Conservation (phyloP, 116 monocot genomes). For the Phalaenopsis hybrid region DNA sequence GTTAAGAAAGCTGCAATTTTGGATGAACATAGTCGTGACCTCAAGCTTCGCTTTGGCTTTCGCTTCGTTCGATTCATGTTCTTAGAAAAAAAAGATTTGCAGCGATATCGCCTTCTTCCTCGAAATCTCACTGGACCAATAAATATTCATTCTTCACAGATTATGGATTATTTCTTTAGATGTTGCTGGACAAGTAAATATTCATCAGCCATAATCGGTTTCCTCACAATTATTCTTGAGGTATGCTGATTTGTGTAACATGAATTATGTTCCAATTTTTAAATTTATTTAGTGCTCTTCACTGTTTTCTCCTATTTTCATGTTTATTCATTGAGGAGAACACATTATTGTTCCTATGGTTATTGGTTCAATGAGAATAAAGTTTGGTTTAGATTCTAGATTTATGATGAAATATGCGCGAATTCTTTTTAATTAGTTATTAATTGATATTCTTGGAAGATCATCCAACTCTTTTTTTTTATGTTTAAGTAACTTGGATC, state of each 20-base stretch:
- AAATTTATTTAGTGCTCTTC: background rate
- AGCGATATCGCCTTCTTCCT: background rate
- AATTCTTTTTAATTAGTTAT: background rate
- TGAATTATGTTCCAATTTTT: conserved; percentile 19
- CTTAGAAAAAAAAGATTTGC: background rate
- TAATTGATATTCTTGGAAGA: too few relatives aligned
- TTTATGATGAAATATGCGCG: background rate
- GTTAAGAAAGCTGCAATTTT: conserved; percentile 11
- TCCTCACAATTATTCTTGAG: conserved; percentile 6
- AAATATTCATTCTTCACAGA: too few relatives aligned
- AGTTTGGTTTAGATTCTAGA: background rate
- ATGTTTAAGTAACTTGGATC: background rate
- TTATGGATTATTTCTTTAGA: too few relatives aligned
- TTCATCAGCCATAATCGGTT: conserved; percentile 9
- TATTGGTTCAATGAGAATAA: conserved; percentile 2
- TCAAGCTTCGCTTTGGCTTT: background rate
- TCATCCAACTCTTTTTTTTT: background rate
- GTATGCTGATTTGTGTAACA: conserved; percentile 15
- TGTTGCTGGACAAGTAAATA: background rate
- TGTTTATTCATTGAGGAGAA: conserved; percentile 4
- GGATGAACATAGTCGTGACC: background rate
- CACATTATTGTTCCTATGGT: background rate
- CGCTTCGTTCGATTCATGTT: background rate
- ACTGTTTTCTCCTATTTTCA: background rate
- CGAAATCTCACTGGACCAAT: too few relatives aligned